Percentiles rank a stretch among this genome's conserved stretches.
Conservation (phyloP, 2,329 filamentous ascomycete genomes). For the Incumbomyces lentus region DNA sequence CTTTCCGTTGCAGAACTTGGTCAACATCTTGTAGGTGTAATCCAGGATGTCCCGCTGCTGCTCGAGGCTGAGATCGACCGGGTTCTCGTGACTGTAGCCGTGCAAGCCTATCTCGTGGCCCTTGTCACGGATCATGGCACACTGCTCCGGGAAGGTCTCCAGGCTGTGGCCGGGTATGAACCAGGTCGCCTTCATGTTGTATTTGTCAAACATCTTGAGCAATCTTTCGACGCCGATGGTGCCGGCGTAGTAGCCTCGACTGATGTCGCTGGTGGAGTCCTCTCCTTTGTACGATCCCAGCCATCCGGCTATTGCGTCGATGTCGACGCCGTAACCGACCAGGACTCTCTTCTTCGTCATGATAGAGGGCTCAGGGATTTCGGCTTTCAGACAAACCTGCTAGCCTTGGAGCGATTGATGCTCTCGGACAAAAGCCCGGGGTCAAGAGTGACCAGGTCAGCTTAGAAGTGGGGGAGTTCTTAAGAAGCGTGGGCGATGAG, state of each 20-base stretch:
- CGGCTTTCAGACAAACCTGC: too few species aligned
- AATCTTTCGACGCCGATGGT: conserved; percentile 55
- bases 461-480: too few species aligned
- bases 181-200: conserved; percentile 60
- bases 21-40: conserved; percentile 64
- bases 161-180: conserved; percentile 55
- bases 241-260: conserved; percentile 58
- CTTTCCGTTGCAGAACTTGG: conserved; percentile 59
- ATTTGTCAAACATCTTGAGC: conserved; percentile 62
- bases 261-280: conserved; percentile 62
- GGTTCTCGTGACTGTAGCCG: conserved; percentile 67
- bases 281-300: conserved; percentile 64
- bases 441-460: too few species aligned
- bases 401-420: too few species aligned
- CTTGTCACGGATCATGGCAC: conserved; percentile 48
- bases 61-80: conserved; percentile 59
- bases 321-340: conserved; percentile 58
- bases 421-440: too few species aligned
- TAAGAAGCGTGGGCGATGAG: too few species aligned
- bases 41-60: conserved; percentile 68
- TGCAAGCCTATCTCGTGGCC: conserved; percentile 60
- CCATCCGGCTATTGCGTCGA: conserved; percentile 67
- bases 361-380: too few species aligned
- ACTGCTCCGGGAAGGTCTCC: conserved; percentile 58
- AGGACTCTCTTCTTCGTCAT: conserved; percentile 42